Evolutionary conservation across 768 basidiomycete genomes (phyloP), one percentile per base, ranked within the genome.

Genomic region (Tylopilus cervinicoccineus): DNA sequence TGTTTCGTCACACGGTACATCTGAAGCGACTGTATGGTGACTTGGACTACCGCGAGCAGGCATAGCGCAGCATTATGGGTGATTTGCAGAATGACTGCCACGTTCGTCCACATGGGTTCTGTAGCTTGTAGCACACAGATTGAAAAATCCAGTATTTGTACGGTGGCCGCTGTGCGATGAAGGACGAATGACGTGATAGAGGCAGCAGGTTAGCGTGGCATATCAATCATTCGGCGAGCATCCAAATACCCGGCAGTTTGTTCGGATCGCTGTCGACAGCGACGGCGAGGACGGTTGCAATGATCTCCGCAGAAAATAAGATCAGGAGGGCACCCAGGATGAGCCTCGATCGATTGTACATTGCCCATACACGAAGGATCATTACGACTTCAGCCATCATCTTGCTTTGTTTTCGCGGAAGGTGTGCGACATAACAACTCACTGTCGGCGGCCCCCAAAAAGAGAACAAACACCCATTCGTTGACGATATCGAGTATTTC

Each of bases 391-490:
- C 9, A 19, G 23, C 24, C 28, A 31, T 2, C 16, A 26, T 26
- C 3, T 12, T 11, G n/a, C 13, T 17, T 17, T 39, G 12, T 11
- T 19, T 2, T 24, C 16, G 8, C 3, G 10, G 13, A 38, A 11
- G 12, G 2, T 6, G 27, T 26, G 17, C 11, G 1, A 5, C 4
- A 13, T 28, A 19, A 11, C 6, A 23, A 48, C 50, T 37, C 19
- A 51, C 50, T 11, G 19, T 50, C 23, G 6, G 53, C 53, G 1
- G 45, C 45, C 26, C 17, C 6, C 12, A n/a, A 44, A 24, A 53
- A 53, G 16, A 44, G 16, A 17, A 36, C 1, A 7, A 41, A 48
- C 16, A 17, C 11, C 43, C 51, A 54, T 8, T 5, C 19, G 19
- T 9, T 16, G 23, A 37, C 3, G 2, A 26, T 9, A 5, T 16